These are phyloP conservation scores for Leishmania martiniquensis DNA, from an alignment of 208 protist species.

Conservation along the genomic window DNA sequence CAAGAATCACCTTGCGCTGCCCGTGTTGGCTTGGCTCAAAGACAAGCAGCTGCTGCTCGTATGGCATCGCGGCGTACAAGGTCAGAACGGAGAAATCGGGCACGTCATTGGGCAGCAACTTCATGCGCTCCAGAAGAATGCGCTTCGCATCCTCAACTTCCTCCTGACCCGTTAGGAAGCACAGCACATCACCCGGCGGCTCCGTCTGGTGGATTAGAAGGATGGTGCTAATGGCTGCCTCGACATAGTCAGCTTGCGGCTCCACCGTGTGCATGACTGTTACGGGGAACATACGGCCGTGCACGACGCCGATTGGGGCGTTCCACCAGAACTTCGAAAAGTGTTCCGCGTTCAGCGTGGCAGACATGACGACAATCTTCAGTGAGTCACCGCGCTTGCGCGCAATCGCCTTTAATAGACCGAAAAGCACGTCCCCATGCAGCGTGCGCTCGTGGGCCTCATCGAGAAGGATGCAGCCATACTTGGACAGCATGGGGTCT, in stretches of 20 bases:
- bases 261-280: slow-evolving; percentile 94
- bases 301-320: slow-evolving; percentile 91
- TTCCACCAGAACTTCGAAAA: slow-evolving; percentile 96
- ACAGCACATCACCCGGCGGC: slow-evolving; percentile 97
- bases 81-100: slow-evolving; percentile 77
- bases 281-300: slow-evolving; percentile 92
- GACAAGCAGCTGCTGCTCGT: slow-evolving; percentile 96
- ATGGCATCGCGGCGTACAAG: slow-evolving; percentile 97
- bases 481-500: slow-evolving; percentile 92
- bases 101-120: slow-evolving; percentile 65
- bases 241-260: slow-evolving; percentile 97
- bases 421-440: slow-evolving; percentile 93
- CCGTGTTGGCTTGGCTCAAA: slow-evolving; percentile 94
- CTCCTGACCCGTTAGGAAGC: slow-evolving; percentile 99
- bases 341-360: slow-evolving; percentile 96
- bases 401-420: slow-evolving; percentile 89
- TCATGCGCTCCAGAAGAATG: slow-evolving; percentile 81
- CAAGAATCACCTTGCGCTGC: slow-evolving; percentile 95
- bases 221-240: slow-evolving; percentile 96
- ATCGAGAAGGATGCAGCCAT: slow-evolving; percentile 99
- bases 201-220: slow-evolving; percentile 98
- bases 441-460: slow-evolving; percentile 99
- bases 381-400: slow-evolving; percentile 64
- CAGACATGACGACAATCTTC: slow-evolving; percentile 97
- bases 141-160: slow-evolving; percentile 90